Conservation (phyloP, 306 rosid species). For the Dalbergia cultrata region DNA sequence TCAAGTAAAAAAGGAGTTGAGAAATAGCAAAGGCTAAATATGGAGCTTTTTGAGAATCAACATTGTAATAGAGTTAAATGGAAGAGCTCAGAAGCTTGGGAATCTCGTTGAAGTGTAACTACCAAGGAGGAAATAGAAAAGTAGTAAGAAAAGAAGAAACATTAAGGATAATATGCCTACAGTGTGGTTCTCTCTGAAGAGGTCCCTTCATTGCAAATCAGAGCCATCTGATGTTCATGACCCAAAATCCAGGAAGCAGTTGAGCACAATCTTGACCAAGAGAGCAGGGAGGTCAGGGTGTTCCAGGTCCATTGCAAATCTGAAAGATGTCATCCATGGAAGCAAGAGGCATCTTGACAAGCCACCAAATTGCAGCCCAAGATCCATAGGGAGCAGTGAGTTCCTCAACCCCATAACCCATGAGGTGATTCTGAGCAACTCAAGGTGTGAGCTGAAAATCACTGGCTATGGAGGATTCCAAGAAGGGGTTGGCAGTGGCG, state of each 20-base stretch:
- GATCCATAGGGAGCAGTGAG: constrained; percentile 94
- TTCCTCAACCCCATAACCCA: constrained; percentile 89
- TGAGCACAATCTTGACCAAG: constrained; percentile 76
- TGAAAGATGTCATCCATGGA: constrained; percentile 93
- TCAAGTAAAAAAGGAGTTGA: constrained; percentile 31
- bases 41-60: constrained; percentile 42
- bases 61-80: not conserved
- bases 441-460: constrained; percentile 89
- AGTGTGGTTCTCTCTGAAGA: constrained; percentile 88
- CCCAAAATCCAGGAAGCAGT: constrained; percentile 73
- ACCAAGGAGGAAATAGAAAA: not conserved
- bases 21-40: constrained; percentile 45
- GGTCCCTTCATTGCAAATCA: constrained; percentile 84
- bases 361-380: constrained; percentile 91
- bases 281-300: constrained; percentile 80
- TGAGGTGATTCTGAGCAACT: constrained; percentile 85
- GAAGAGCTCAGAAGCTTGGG: constrained; percentile 33
- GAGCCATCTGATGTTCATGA: constrained; percentile 87
- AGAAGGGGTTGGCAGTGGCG: constrained; percentile 58
- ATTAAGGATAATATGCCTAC: constrained; percentile 64
- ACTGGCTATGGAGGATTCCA: constrained; percentile 75
- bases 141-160: not conserved
- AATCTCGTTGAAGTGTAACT: not conserved
- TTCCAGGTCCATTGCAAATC: constrained; percentile 92
- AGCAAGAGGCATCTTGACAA: constrained; percentile 82